Conservation (phyloP, 176 grass and related monocot genomes). For the Rhynchospora tenuis region DNA sequence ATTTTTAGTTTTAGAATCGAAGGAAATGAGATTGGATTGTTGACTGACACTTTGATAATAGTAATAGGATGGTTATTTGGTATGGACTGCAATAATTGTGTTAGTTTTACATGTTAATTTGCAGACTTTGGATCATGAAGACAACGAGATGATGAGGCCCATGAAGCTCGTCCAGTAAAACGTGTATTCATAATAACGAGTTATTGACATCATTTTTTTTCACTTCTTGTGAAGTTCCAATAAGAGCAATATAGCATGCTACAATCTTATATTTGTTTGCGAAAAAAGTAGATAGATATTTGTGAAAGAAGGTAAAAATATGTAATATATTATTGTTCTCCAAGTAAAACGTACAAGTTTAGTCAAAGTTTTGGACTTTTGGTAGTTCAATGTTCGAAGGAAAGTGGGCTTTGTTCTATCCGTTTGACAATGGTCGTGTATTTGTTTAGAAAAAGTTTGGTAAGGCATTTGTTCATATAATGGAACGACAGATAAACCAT, state of each 20-base stretch:
- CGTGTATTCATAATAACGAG: neutral
- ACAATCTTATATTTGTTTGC: neutral
- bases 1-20: neutral
- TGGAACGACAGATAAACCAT: neutral
- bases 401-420: neutral
- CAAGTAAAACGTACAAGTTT: neutral
- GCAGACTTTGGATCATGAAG: slow-evolving; percentile 84
- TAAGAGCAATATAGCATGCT: no score
- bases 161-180: slow-evolving; percentile 58
- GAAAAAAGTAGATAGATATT: neutral
- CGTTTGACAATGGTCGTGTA: neutral
- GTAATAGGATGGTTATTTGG: neutral
- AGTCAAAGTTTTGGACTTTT: neutral
- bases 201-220: neutral
- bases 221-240: neutral
- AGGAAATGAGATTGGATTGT: neutral
- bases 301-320: neutral
- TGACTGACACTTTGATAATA: neutral
- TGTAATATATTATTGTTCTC: neutral
- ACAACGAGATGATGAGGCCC: slow-evolving; percentile 93
- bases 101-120: neutral
- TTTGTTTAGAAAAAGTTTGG: no score
- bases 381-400: neutral
- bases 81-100: neutral
- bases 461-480: neutral